A percentile compares a stretch with the other conserved stretches of the same genome.
Conservation (phyloP, 495 filamentous ascomycete genomes). For the Clavariopsis aquatica region DNA sequence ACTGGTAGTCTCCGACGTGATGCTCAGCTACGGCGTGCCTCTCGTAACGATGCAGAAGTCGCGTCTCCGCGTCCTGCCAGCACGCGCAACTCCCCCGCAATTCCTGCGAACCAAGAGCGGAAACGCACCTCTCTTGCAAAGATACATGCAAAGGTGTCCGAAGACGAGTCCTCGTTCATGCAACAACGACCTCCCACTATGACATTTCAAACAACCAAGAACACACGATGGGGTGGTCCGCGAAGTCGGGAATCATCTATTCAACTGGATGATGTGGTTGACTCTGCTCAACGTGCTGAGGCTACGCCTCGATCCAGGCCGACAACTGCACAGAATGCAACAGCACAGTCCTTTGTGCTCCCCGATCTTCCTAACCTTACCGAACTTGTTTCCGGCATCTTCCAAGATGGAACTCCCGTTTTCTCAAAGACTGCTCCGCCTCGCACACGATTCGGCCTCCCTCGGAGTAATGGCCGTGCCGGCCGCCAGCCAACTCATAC, state of each 20-base stretch:
- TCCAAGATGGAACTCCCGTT: constrained; percentile 65
- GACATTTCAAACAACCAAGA: constrained; percentile 50
- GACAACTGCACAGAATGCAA: constrained; percentile 35
- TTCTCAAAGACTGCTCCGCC: constrained; percentile 55
- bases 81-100: constrained; percentile 26
- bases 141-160: constrained; percentile 58
- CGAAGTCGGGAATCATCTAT: constrained; percentile 51
- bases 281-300: constrained; percentile 8
- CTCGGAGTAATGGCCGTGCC: constrained; percentile 18
- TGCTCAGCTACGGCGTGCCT: constrained; percentile 40
- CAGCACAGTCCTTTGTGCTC: constrained; percentile 63
- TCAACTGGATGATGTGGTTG: constrained; percentile 21
- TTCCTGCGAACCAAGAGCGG: constrained; percentile 11
- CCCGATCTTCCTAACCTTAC: constrained; percentile 70
- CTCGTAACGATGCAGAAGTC: constrained; percentile 23
- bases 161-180: constrained; percentile 57
- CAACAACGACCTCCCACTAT: constrained; percentile 56
- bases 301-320: constrained; percentile 31
- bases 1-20: constrained; percentile 38
- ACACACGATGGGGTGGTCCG: constrained; percentile 58
- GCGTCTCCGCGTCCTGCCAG: constrained; percentile 22
- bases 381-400: constrained; percentile 69
- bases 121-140: constrained; percentile 50
- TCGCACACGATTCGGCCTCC: constrained; percentile 62
- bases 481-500: constrained; percentile 41